These are phyloP conservation scores for Fermentozyma sake DNA, from an alignment of 1,139 yeast species.

Conservation along the genomic window DNA sequence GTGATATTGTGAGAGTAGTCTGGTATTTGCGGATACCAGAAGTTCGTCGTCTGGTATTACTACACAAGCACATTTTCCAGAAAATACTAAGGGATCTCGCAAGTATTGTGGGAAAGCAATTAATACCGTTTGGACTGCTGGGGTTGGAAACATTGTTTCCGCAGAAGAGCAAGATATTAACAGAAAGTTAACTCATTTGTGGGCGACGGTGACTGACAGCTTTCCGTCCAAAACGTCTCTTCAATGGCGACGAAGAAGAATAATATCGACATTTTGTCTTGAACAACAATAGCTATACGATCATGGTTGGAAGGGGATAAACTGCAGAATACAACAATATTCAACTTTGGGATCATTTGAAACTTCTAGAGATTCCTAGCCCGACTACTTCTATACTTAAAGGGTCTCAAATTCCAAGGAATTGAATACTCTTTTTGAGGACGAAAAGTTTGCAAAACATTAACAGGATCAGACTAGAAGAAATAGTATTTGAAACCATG, in stretches of 20 bases:
- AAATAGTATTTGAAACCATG: constrained; percentile 70
- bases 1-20: no score
- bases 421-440: constrained; percentile 51
- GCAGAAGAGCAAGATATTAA: constrained; percentile 51
- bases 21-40: no score
- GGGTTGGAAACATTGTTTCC: constrained; percentile 24
- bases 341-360: constrained; percentile 74
- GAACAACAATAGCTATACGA: constrained; percentile 84
- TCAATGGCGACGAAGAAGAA: constrained; percentile 76
- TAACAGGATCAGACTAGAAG: constrained; percentile 67
- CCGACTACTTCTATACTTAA: constrained; percentile 49
- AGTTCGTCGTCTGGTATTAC: no score
- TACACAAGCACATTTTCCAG: no score
- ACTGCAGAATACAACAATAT: constrained; percentile 73
- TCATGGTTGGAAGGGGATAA: constrained; percentile 78
- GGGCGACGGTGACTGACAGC: constrained; percentile 86
- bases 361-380: constrained; percentile 63
- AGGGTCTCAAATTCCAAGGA: constrained; percentile 62
- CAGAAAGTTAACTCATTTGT: constrained; percentile 75
- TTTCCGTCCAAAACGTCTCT: constrained; percentile 81
- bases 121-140: constrained; percentile 24
- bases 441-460: constrained; percentile 52
- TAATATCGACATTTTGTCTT: constrained; percentile 73
- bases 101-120: constrained; percentile 29
- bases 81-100: no score